Base-by-base conservation (phyloP, 805 yeast genomes). In the Wickerhamiella shivajii region DNA sequence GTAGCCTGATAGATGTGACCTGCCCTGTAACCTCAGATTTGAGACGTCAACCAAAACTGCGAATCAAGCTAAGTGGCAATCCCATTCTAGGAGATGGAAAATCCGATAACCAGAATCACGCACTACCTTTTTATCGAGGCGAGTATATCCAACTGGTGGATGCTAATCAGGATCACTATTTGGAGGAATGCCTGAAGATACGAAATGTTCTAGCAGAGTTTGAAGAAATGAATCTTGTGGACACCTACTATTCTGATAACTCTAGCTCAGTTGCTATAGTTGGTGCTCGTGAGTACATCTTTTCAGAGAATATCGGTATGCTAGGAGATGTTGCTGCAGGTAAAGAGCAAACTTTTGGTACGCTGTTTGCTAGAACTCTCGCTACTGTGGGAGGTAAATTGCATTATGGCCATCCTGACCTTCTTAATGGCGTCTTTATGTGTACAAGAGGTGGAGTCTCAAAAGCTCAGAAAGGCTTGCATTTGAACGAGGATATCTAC, bases 281-380 rank as follows among this genome's bases (percentile, higher is more conserved):
- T 43, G 92, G 92, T 32, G 79, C 90, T 1, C 63, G 92, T 48
- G 92, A 78, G 54, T 78, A 78, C 49, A 75, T 78, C 35, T 78
- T 78, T 56, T 77, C 87, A 7, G 90, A 79, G 51, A 79, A 78
- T 50, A 66, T 76, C 40, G 92, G 92, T 30, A 70, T 79, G 33
- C 60, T 79, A 31, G 92, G 90, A 33, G 92, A 79, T 55, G 73
- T 79, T 44, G 87, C 90, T 14, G 92, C 92, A 10, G 87, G 87
- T 30, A 79, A 79, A 50, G 92, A 79, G 55, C 90, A 79, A 52
- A 79, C 90, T 7, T 79, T 79, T 57, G 90, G 92, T 36, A 79
- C 92, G 0, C 63, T 79, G 37, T 78, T 77, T 55, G 81, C 90
- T 0, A 68, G 92, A 52, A 77, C 90, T 1, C 61, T 78, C 52